Conservation (phyloP, 108 stramenopile species). For the Nitzschia sp. region DNA sequence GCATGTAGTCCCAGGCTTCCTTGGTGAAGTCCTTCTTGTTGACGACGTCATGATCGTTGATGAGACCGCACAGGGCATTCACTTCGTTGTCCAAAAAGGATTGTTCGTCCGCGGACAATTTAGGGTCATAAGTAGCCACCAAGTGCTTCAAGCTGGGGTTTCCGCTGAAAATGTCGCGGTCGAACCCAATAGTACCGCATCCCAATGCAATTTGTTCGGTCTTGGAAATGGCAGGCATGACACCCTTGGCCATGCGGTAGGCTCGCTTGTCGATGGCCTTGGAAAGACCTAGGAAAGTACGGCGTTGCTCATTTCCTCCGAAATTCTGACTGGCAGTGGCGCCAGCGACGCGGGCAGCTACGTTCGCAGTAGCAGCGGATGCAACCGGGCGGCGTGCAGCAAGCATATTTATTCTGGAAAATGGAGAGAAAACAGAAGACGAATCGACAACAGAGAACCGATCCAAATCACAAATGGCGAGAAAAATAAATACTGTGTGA, state of each 20-base stretch:
- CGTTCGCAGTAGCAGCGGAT: slow-evolving; percentile 2
- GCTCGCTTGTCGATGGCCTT: slow-evolving; percentile 83
- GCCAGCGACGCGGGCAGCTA: slow-evolving; percentile 12
- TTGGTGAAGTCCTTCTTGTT: slow-evolving; percentile 85
- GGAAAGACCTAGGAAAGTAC: slow-evolving; percentile 71
- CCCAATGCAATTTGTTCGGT: slow-evolving; percentile 97
- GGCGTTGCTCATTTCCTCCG: slow-evolving; percentile 36
- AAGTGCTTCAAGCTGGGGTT: slow-evolving; percentile 87
- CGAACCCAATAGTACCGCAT: slow-evolving; percentile 97
- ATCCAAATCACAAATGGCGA: too few species aligned
- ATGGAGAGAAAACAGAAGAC: too few species aligned
- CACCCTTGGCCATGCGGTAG: slow-evolving; percentile 80
- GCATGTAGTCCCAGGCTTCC: slow-evolving; percentile 94
- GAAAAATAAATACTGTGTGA: too few species aligned
- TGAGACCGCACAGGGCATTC: slow-evolving; percentile 79
- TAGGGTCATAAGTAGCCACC: slow-evolving; percentile 86
- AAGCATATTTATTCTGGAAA: slow-evolving; percentile 23
- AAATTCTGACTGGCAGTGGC: slow-evolving; percentile 2
- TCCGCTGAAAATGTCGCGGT: slow-evolving; percentile 94
- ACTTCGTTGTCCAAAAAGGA: slow-evolving; percentile 91
- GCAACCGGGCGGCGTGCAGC: slow-evolving; percentile 11
- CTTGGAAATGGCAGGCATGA: slow-evolving; percentile 93
- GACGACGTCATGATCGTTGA: slow-evolving; percentile 93
- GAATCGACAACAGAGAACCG: too few species aligned
- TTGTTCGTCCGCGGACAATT: slow-evolving; percentile 72